phyloP scores from a whole-genome alignment of 306 rosid genomes.

The Cicer bijugum region DNA sequence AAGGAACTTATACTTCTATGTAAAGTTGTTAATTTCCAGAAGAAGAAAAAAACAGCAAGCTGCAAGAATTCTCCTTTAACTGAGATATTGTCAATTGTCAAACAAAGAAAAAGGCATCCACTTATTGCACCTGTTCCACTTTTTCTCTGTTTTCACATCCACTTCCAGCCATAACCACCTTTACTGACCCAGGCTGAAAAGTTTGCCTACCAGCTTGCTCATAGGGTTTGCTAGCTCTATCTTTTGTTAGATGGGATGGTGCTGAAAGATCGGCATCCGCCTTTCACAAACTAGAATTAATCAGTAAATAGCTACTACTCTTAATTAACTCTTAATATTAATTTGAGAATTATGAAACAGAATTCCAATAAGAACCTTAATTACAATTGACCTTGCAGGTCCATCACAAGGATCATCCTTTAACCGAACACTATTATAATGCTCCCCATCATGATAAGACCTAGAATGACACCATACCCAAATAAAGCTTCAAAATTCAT shows the following conservation, averaged over 20 bases:
- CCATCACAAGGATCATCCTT: slow-evolving; percentile 80
- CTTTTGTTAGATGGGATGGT: slow-evolving; percentile 65
- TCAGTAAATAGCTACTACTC: slow-evolving; percentile 51
- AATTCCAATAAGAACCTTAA: slow-evolving; percentile 58
- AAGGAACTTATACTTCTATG: slow-evolving; percentile 38
- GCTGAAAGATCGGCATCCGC: slow-evolving; percentile 79
- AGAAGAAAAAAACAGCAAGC: slow-evolving; percentile 11
- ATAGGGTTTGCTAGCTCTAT: slow-evolving; percentile 35
- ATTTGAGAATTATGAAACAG: slow-evolving; percentile 20
- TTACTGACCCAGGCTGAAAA: slow-evolving; percentile 57
- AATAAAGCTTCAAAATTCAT: slow-evolving; percentile 30
- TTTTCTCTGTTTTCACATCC: slow-evolving; percentile 66
- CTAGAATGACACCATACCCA: slow-evolving; percentile 50
- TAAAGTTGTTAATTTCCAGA: slow-evolving; percentile 35
- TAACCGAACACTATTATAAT: slow-evolving; percentile 77
- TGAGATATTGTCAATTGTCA: neutral
- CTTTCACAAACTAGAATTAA: slow-evolving; percentile 71
- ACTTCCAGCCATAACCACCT: slow-evolving; percentile 73
- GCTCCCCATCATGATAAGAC: slow-evolving; percentile 86
- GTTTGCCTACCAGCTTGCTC: slow-evolving; percentile 48
- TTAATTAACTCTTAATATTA: slow-evolving; percentile 7
- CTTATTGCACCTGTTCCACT: slow-evolving; percentile 64
- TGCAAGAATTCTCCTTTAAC: slow-evolving; percentile 38
- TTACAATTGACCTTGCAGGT: slow-evolving; percentile 70
- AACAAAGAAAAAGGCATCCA: slow-evolving; percentile 25